Evolutionary conservation across 2,329 filamentous ascomycete genomes (phyloP).

Genomic region (Pezicula carpinea): DNA sequence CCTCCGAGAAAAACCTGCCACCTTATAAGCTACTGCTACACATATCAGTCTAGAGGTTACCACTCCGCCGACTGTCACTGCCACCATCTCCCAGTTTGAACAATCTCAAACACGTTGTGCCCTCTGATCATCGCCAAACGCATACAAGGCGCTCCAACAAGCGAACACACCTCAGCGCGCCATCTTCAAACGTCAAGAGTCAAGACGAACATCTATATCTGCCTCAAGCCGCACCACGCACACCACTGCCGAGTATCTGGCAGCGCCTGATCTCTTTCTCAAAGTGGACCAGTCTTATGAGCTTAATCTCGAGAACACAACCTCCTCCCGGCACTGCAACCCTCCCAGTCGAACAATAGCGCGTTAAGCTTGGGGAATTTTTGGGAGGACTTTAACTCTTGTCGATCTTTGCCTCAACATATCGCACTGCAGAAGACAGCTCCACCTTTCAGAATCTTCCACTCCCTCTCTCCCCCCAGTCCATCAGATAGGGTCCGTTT

Average conservation of each 20-base stretch:
- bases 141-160: constrained; percentile 7
- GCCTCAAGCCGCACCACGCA: constrained; percentile 5
- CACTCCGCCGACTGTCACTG: too few species aligned
- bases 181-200: neutral
- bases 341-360: constrained; percentile 8
- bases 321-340: constrained; percentile 6
- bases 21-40: neutral
- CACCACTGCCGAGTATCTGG: constrained; percentile 19
- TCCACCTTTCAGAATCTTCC: neutral
- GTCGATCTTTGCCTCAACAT: constrained; percentile 22
- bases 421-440: constrained; percentile 10
- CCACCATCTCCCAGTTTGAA: constrained; percentile 3
- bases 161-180: neutral
- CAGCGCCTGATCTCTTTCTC: constrained; percentile 11
- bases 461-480: constrained; percentile 2
- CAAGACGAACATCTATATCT: constrained; percentile 1
- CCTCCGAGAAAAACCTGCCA: neutral
- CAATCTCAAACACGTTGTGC: constrained; percentile 7
- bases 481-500: constrained; percentile 8
- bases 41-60: neutral
- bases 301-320: constrained; percentile 18
- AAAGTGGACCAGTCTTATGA: constrained; percentile 18
- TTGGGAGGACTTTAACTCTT: constrained; percentile 9
- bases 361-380: constrained; percentile 9
- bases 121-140: constrained; percentile 14